phyloP scores from a whole-genome alignment of 2,329 filamentous ascomycete genomes.

The Colletotrichum tropicale region DNA sequence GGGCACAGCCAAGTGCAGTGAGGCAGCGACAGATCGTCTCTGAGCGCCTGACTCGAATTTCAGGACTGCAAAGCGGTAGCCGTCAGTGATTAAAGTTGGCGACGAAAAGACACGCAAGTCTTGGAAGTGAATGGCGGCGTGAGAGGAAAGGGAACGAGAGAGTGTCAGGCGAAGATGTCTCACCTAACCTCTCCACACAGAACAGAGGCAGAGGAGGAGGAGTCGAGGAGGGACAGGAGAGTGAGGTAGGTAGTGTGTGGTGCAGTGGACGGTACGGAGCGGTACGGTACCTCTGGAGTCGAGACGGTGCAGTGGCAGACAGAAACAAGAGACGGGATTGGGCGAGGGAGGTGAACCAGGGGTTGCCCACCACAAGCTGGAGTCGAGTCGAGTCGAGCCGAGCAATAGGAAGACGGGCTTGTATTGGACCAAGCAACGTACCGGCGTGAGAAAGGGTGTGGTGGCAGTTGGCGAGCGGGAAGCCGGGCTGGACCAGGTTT shows the following conservation, averaged over 20 bases:
- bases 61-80: neutral
- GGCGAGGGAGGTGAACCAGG: constrained; percentile 6
- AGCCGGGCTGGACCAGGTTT: neutral
- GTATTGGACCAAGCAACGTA: constrained; percentile 6
- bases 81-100: neutral
- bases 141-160: constrained; percentile 1
- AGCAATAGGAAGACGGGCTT: constrained; percentile 7
- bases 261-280: neutral
- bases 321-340: constrained; percentile 21
- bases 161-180: constrained; percentile 18
- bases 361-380: constrained; percentile 15
- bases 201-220: constrained; percentile 1
- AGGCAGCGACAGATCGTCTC: neutral
- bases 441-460: neutral
- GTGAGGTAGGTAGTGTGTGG: neutral
- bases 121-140: neutral
- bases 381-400: neutral
- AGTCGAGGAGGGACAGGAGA: constrained; percentile 4
- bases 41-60: neutral
- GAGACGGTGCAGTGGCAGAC: neutral
- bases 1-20: neutral
- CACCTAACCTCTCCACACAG: constrained; percentile 17
- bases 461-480: neutral
- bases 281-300: neutral
- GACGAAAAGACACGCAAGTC: neutral